These are phyloP conservation scores for Xerocomus spinulosus DNA, from an alignment of 768 basidiomycete species.

Conservation along the genomic window DNA sequence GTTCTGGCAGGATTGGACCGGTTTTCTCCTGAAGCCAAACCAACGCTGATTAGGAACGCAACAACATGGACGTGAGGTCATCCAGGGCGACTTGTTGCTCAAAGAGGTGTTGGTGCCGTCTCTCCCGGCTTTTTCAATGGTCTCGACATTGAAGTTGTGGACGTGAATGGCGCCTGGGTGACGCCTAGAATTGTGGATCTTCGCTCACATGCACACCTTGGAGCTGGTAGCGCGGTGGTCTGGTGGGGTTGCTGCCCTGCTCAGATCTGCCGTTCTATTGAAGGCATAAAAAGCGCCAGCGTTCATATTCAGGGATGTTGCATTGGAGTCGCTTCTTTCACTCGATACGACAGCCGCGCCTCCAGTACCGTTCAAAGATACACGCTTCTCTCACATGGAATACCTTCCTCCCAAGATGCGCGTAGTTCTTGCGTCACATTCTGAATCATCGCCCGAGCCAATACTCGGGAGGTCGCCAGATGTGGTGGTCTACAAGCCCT, in stretches of 20 bases:
- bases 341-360: too few species aligned
- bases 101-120: conserved; percentile 53
- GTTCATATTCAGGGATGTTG: neutral
- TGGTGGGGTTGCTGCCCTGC: neutral
- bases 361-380: too few species aligned
- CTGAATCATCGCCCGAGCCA: too few species aligned
- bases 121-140: conserved; percentile 16
- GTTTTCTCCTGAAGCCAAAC: conserved; percentile 56
- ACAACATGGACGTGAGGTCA: conserved; percentile 80
- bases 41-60: conserved; percentile 67
- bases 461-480: too few species aligned
- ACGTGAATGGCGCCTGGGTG: conserved; percentile 69
- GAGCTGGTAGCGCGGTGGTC: conserved; percentile 36
- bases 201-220: conserved; percentile 48
- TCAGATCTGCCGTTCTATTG: neutral
- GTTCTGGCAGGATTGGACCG: conserved; percentile 62
- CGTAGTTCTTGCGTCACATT: too few species aligned
- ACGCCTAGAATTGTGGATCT: conserved; percentile 66
- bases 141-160: conserved; percentile 40
- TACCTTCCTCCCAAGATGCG: too few species aligned
- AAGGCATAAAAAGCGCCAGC: neutral
- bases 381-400: too few species aligned
- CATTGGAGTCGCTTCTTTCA: neutral
- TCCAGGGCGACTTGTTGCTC: conserved; percentile 64
- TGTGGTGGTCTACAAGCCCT: neutral